Evolutionary conservation across 805 yeast genomes (phyloP), one percentile per base, ranked within the genome.

Genomic region (Candida lessepsii): DNA sequence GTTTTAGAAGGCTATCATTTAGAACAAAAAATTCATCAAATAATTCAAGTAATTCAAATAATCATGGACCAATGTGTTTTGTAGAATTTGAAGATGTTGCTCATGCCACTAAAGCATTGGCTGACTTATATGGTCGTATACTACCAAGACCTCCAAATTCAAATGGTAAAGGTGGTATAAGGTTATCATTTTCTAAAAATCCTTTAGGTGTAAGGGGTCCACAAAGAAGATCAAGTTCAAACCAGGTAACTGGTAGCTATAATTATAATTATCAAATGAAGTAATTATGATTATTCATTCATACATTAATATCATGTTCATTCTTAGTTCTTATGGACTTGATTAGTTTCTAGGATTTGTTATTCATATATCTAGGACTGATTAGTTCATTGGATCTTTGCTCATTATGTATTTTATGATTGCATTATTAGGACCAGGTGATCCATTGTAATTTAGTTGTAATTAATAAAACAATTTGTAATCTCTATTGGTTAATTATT

Each of bases 31-130:
- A 61, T 44, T 65, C 58, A 44, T 48, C 62, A 18, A 45, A 50
- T 46, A 46, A 51, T 14, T 70, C 71, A 30, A 45, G 50, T 13
- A 49, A 49, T 21, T 67, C 64, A 43, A 39, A 31, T 27, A 76
- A 78, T 49, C 95, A 85, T 65, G 98, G 99, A 4, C 99, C 99
- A 40, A 93, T 93, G 98, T 93, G 99, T 63, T 93, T 93, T 72
- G 99, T 93, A 40, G 99, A 93, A 69, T 93, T 93, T 67, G 99
- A 93, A 53, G 97, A 91, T 60, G 96, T 93, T 38, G 82, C 85
- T 3, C 84, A 79, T 63, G 99, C 99, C 1, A 88, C 98, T 2
- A 75, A 87, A 53, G 97, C 98, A 0, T 71, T 93, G 44, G 96
- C 96, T 23, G 96, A 90, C 63, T 70, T 93, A 35, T 93, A 93